Evolutionary conservation across 257 asterid genomes (phyloP).

Genomic region (Solanum pinnatisectum): DNA sequence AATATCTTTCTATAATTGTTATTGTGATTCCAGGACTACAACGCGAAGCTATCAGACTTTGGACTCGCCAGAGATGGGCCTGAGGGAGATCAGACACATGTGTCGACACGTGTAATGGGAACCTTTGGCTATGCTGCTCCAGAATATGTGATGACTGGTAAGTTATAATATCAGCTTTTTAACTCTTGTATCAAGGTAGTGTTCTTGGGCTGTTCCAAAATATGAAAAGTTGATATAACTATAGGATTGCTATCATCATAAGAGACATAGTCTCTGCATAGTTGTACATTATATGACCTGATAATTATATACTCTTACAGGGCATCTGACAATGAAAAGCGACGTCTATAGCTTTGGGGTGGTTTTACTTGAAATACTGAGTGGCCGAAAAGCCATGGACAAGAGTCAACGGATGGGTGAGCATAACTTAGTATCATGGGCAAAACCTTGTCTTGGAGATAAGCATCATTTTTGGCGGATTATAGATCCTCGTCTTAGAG

Average conservation of each 20-base stretch:
- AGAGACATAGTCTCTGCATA: not conserved
- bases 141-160: slow-evolving; percentile 71
- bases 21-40: slow-evolving; percentile 51
- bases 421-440: slow-evolving; percentile 73
- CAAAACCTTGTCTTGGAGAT: slow-evolving; percentile 51
- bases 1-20: slow-evolving; percentile 1
- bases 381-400: slow-evolving; percentile 70
- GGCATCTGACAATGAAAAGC: slow-evolving; percentile 71
- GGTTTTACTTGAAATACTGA: slow-evolving; percentile 59
- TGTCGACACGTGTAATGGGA: slow-evolving; percentile 85
- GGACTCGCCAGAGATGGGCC: slow-evolving; percentile 90
- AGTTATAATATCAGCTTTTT: not conserved
- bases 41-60: slow-evolving; percentile 80
- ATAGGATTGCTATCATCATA: not conserved
- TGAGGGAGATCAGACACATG: slow-evolving; percentile 74
- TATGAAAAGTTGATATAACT: not conserved
- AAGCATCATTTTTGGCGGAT: slow-evolving; percentile 43
- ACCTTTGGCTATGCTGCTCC: slow-evolving; percentile 89
- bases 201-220: not conserved
- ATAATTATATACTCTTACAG: slow-evolving; percentile 18
- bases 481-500: slow-evolving; percentile 64
- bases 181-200: not conserved
- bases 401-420: slow-evolving; percentile 49
- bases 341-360: slow-evolving; percentile 87
- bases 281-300: not conserved